Percentiles rank a stretch among this genome's conserved stretches.
phyloP scores from a whole-genome alignment of 148 eudicot genomes.

The Silene conica region DNA sequence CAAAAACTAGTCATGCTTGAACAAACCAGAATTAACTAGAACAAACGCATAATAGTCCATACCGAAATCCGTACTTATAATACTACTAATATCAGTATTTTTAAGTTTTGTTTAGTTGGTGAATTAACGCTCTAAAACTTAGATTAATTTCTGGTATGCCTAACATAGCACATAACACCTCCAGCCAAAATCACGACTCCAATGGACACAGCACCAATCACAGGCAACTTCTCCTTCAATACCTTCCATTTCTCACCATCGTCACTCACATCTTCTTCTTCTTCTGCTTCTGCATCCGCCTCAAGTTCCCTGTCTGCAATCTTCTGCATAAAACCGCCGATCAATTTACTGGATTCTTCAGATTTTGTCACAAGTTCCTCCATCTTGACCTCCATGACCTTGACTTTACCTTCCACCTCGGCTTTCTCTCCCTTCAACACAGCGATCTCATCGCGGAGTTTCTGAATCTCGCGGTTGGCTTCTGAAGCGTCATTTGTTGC shows the following conservation, averaged over 20 bases:
- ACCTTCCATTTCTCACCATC: not conserved
- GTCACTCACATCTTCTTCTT: not conserved
- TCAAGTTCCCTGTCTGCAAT: conserved; percentile 13
- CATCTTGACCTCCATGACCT: conserved; percentile 25
- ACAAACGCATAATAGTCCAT: not conserved
- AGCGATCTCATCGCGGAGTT: conserved; percentile 15
- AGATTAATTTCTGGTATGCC: conserved; percentile 22
- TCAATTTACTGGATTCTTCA: conserved; percentile 20
- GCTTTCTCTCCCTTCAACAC: conserved; percentile 26
- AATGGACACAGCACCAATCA: conserved; percentile 26
- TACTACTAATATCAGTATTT: conserved; percentile 1
- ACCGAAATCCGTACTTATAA: not conserved
- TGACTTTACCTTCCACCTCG: conserved; percentile 23
- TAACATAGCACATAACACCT: conserved; percentile 22
- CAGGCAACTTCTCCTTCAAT: conserved; percentile 23
- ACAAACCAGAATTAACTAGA: conserved; percentile 4
- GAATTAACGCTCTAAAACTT: no score
- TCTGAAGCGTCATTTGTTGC: conserved; percentile 18
- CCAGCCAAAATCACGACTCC: conserved; percentile 22
- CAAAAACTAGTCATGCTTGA: not conserved
- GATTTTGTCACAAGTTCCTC: conserved; percentile 22
- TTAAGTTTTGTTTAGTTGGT: not conserved
- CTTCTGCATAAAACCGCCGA: conserved; percentile 27
- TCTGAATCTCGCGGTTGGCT: conserved; percentile 14
- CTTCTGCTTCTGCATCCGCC: not conserved